Conservation (phyloP, 164 flowering plant genomes). For the Kalanchoe fedtschenkoi region DNA sequence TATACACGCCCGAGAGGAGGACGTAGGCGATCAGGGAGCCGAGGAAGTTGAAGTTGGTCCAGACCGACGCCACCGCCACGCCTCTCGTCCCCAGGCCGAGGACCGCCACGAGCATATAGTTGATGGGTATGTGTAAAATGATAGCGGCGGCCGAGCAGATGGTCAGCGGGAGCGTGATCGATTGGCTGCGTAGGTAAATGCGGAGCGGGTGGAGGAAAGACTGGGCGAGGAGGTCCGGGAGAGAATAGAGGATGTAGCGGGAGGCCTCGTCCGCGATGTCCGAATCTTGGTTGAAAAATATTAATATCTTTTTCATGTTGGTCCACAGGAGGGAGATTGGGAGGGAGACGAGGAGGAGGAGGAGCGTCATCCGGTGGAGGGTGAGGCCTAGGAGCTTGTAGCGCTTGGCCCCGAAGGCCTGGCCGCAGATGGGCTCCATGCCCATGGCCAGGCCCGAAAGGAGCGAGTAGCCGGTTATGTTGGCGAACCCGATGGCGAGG, state of each 20-base stretch:
- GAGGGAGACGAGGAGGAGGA: constrained; percentile 38
- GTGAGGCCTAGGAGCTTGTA: constrained; percentile 50
- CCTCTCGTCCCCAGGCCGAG: constrained; percentile 52
- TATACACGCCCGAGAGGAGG: constrained; percentile 29
- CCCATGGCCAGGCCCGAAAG: constrained; percentile 74
- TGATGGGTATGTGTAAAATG: constrained; percentile 60
- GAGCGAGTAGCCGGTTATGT: constrained; percentile 77
- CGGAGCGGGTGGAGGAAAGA: constrained; percentile 64
- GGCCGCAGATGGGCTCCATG: constrained; percentile 87
- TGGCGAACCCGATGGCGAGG: constrained; percentile 66
- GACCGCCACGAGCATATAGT: constrained; percentile 41
- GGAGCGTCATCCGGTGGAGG: constrained; percentile 41
- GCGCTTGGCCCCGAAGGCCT: constrained; percentile 64
- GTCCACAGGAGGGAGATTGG: constrained; percentile 53
- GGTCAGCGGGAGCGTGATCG: constrained; percentile 62
- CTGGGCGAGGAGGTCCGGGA: constrained; percentile 57
- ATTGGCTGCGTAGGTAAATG: constrained; percentile 56
- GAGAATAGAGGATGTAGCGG: constrained; percentile 38
- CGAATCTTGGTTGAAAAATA: constrained; percentile 42
- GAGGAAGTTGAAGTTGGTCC: constrained; percentile 51
- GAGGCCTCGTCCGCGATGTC: constrained; percentile 50
- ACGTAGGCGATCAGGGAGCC: constrained; percentile 33
- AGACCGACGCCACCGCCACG: constrained; percentile 48
- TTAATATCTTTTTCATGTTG: constrained; percentile 40
- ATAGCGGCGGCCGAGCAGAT: constrained; percentile 45